These are phyloP conservation scores for Acidiella bohemica DNA, from an alignment of 495 filamentous ascomycete genomes.

Conservation along the genomic window DNA sequence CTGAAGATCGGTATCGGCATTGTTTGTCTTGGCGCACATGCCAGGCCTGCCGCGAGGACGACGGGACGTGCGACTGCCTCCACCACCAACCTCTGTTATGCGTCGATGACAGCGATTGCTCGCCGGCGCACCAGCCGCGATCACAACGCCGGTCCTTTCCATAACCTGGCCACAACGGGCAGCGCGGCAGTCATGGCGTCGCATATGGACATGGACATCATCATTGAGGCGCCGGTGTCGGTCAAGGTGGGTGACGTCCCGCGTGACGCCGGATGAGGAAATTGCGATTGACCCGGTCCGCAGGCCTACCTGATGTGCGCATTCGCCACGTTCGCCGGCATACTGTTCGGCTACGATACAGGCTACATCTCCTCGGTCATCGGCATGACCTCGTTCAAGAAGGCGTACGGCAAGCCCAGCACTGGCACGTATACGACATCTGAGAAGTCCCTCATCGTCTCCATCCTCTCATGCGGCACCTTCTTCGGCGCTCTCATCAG, in stretches of 20 bases:
- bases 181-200: too few relatives aligned
- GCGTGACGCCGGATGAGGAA: not conserved
- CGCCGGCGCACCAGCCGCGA: too few relatives aligned
- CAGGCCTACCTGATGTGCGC: constrained; percentile 54
- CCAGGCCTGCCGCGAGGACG: too few relatives aligned
- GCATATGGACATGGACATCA: too few relatives aligned
- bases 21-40: too few relatives aligned
- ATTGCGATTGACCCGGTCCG: not conserved
- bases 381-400: constrained; percentile 40
- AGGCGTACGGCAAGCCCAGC: constrained; percentile 26
- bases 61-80: too few relatives aligned
- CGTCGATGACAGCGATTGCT: too few relatives aligned
- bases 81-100: too few relatives aligned
- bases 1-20: too few relatives aligned
- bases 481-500: constrained; percentile 64
- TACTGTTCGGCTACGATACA: constrained; percentile 32
- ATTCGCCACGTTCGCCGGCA: constrained; percentile 56
- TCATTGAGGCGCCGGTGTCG: constrained; percentile 9
- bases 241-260: constrained; percentile 1
- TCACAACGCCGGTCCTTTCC: too few relatives aligned
- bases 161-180: too few relatives aligned
- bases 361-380: constrained; percentile 52
- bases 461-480: constrained; percentile 61
- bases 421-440: constrained; percentile 36
- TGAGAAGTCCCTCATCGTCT: constrained; percentile 51